Conservation (phyloP, 495 filamentous ascomycete genomes). For the Neurospora sp. region DNA sequence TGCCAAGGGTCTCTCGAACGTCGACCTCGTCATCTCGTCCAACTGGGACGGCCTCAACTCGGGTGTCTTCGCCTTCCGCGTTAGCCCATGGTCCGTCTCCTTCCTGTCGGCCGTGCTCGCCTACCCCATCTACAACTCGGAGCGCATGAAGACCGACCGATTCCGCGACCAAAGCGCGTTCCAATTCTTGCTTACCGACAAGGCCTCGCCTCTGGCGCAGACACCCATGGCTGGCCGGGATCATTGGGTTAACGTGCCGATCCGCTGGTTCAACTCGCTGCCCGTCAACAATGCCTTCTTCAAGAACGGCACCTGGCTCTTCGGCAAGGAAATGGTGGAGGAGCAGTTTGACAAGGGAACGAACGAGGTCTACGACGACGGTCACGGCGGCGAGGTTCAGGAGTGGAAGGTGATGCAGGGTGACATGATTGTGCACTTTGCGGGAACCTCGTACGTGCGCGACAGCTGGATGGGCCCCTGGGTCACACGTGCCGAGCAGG, state of each 20-base stretch:
- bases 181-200: conserved; percentile 12
- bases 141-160: conserved; percentile 21
- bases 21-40: conserved; percentile 37
- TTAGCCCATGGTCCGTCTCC: conserved; percentile 38
- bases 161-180: conserved; percentile 23
- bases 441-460: conserved; percentile 12
- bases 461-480: conserved; percentile 22
- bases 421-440: conserved; percentile 17
- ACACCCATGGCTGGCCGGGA: conserved; percentile 12
- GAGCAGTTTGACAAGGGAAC: conserved; percentile 17
- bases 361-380: conserved; percentile 11
- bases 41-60: conserved; percentile 50
- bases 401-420: conserved; percentile 22
- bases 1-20: conserved; percentile 19
- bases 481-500: conserved; percentile 11
- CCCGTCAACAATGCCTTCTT: conserved; percentile 20
- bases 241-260: conserved; percentile 18
- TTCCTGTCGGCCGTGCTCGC: conserved; percentile 36
- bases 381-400: conserved; percentile 8
- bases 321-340: conserved; percentile 14
- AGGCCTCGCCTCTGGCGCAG: conserved; percentile 10
- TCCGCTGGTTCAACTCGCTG: conserved; percentile 23
- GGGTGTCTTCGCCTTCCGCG: conserved; percentile 42
- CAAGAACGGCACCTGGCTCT: conserved; percentile 16
- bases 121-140: conserved; percentile 32